Evolutionary conservation across 139 green algal genomes (phyloP).

Genomic region (Diplosphaera chodatii): DNA sequence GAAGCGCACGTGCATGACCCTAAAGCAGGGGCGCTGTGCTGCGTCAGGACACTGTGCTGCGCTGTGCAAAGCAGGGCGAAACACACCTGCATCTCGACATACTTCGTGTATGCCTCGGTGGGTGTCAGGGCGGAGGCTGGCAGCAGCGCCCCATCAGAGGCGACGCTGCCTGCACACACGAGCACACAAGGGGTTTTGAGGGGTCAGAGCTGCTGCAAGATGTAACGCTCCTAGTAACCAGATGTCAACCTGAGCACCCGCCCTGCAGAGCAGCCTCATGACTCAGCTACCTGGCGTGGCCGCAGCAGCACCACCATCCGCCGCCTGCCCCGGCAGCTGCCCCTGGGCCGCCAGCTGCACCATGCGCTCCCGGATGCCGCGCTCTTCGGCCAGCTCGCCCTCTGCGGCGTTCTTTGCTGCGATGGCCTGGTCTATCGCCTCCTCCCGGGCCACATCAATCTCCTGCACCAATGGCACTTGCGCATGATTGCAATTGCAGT

Average conservation of each 20-base stretch:
- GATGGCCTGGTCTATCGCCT: slow-evolving; percentile 16
- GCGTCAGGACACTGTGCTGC: no score
- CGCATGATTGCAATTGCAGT: no score
- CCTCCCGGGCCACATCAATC: slow-evolving; percentile 8
- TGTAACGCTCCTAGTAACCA: no score
- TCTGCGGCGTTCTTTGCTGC: slow-evolving; percentile 12
- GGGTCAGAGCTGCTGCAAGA: no score
- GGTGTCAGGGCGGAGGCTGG: background rate
- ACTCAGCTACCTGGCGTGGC: no score
- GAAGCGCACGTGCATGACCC: no score
- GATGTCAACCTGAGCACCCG: no score
- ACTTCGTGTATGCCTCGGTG: slow-evolving; percentile 2
- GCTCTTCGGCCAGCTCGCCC: slow-evolving; percentile 23
- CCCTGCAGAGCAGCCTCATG: no score
- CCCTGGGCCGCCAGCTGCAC: slow-evolving; percentile 23
- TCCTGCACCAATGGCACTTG: no score
- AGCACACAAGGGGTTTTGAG: no score
- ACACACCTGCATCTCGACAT: background rate
- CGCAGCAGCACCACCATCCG: slow-evolving; percentile 1
- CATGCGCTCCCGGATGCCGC: slow-evolving; percentile 21
- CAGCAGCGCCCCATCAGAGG: background rate
- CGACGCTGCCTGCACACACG: background rate
- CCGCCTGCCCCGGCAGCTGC: slow-evolving; percentile 5
- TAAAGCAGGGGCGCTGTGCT: no score
- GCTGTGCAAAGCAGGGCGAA: background rate